Base-by-base conservation (phyloP, 208 protist genomes). In the Angomonas ambiguus region DNA sequence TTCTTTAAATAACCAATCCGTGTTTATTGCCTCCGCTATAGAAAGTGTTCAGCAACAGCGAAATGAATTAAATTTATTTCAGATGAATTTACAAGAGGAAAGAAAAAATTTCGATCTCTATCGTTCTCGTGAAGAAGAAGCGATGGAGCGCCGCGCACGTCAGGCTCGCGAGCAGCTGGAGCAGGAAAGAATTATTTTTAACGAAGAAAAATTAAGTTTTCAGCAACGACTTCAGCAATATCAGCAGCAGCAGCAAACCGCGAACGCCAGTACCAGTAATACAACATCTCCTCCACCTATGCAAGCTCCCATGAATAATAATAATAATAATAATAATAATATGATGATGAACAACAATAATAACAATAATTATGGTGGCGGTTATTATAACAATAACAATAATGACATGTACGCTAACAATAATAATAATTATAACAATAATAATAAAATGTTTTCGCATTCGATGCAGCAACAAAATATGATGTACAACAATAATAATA, bases 91-190 rank as follows among this genome's bases (percentile, higher is more conserved):
- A n/a, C n/a, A n/a, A n/a, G n/a, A n/a, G n/a, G n/a, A n/a, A n/a
- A n/a, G n/a, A n/a, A n/a, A n/a, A n/a, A 80, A 74, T 27, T 91
- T 91, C 70, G 78, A 84, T 89, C 45, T 41, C 64, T 10, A 76
- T 48, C 45, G 82, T 76, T 16, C 60, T 83, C 18, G 73, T 79
- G 64, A 67, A 22, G 5, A 67, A 91, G 4, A 55, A 76, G 56
- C 74, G 77, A 64, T 76, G 65, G 35, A 76, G 62, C 65, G 69
- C 22, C 82, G 69, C 56, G 65, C 59, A n/a, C n/a, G n/a, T n/a
- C n/a, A n/a, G n/a, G n/a, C n/a, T n/a, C 49, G 49, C 49, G 49
- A 6, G n/a, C 49, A 56, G n/a, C 6, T 27, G 49, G 10, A 16
- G 49, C n/a, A 16, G 6, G 49, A 16, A 8, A n/a, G 8, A 16